phyloP scores from a whole-genome alignment of 495 filamentous ascomycete genomes.

The Neurospora cerealis region DNA sequence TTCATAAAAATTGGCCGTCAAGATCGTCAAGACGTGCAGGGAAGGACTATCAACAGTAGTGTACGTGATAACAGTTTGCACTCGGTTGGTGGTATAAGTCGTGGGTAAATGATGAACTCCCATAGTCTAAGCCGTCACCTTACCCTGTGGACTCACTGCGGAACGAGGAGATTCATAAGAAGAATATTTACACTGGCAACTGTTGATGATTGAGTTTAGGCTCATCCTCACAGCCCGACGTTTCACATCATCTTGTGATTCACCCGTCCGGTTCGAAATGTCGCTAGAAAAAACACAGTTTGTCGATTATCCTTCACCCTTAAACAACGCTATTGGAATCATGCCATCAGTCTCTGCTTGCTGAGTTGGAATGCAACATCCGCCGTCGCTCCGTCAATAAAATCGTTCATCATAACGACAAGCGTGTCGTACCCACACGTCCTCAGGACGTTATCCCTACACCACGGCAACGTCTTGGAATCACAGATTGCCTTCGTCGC shows the following conservation, averaged over 20 bases:
- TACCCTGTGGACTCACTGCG: not conserved
- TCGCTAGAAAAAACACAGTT: not conserved
- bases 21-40: not conserved
- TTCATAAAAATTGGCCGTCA: not conserved
- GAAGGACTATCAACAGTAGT: not conserved
- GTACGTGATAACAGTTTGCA: not conserved
- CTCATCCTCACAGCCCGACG: not conserved
- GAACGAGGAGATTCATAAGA: not conserved
- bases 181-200: not conserved
- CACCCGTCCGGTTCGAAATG: not conserved
- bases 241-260: not conserved
- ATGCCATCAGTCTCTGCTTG: constrained; percentile 23
- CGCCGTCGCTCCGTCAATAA: constrained; percentile 43
- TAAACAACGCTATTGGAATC: not conserved
- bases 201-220: not conserved
- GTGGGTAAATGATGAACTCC: not conserved
- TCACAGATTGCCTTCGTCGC: constrained; percentile 44
- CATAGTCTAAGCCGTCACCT: not conserved
- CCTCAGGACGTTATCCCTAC: constrained; percentile 28
- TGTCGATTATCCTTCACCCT: not conserved
- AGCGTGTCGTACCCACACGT: constrained; percentile 27
- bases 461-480: constrained; percentile 40
- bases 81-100: not conserved
- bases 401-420: constrained; percentile 46
- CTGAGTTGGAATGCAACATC: constrained; percentile 38